A percentile compares a stretch with the other conserved stretches of the same genome.
Evolutionary conservation across 208 protist species (phyloP).

Genomic region (Wallacemonas sp.): DNA sequence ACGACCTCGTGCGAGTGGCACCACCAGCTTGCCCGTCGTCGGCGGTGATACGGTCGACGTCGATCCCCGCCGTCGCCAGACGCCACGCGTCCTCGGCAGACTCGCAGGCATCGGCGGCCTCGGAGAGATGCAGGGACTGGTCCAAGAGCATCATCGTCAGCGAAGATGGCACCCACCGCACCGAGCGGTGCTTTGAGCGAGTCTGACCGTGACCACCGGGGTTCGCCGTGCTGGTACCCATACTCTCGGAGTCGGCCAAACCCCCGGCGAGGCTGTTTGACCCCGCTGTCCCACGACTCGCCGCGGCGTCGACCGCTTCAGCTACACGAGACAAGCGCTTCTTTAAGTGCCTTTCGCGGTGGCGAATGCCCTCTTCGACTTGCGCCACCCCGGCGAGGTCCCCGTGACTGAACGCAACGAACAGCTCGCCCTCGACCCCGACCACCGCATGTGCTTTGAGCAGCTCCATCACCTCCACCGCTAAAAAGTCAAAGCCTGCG

Average conservation of each 20-base stretch:
- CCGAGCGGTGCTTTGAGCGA: too few relatives aligned
- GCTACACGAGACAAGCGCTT: not conserved
- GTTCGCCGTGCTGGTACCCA: not conserved
- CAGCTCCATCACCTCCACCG: slow-evolving; percentile 73
- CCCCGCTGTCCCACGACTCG: too few relatives aligned
- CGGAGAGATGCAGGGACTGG: slow-evolving; percentile 5
- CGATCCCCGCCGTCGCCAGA: not conserved
- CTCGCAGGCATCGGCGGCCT: not conserved
- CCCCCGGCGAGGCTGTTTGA: not conserved
- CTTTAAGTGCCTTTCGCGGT: not conserved
- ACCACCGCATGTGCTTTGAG: slow-evolving; percentile 50
- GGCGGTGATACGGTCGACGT: not conserved
- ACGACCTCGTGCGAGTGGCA: not conserved
- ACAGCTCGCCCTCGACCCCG: slow-evolving; percentile 49
- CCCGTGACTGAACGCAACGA: slow-evolving; percentile 66
- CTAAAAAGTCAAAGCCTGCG: slow-evolving; percentile 45
- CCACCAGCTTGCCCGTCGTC: not conserved
- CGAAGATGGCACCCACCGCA: slow-evolving; percentile 11
- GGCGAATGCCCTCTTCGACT: not conserved
- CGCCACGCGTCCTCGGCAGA: not conserved
- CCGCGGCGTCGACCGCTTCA: too few relatives aligned
- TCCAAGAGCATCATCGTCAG: slow-evolving; percentile 18
- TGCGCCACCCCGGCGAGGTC: slow-evolving; percentile 21
- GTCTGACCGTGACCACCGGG: too few relatives aligned
- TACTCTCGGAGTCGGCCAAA: not conserved